Conservation (phyloP, 2,329 filamentous ascomycete genomes). For the Pseudogymnoascus sp. region DNA sequence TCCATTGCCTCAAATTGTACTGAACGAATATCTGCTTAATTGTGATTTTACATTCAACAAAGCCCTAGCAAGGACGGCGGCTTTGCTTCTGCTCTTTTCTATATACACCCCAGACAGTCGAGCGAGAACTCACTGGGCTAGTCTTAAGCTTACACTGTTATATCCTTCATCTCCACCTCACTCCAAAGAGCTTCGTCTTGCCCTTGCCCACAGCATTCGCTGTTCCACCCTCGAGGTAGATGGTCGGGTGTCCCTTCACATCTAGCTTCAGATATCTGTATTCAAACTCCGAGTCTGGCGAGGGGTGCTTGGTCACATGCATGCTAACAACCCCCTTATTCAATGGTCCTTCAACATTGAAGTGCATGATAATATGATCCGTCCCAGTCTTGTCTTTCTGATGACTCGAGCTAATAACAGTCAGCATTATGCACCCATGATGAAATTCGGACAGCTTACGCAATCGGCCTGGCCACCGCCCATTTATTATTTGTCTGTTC, state of each 20-base stretch:
- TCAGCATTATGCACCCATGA: slow-evolving; percentile 28
- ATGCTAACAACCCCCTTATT: slow-evolving; percentile 68
- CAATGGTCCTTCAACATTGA: slow-evolving; percentile 74
- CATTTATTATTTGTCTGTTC: slow-evolving; percentile 77
- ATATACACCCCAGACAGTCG: slow-evolving; percentile 8
- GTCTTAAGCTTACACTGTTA: neutral
- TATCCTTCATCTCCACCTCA: slow-evolving; percentile 18
- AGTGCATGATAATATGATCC: slow-evolving; percentile 78
- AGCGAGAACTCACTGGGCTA: slow-evolving; percentile 4
- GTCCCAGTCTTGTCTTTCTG: slow-evolving; percentile 68
- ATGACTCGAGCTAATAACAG: slow-evolving; percentile 50
- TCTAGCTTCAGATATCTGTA: slow-evolving; percentile 79
- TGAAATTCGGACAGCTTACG: slow-evolving; percentile 38
- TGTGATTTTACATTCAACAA: slow-evolving; percentile 1
- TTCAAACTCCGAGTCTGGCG: slow-evolving; percentile 66
- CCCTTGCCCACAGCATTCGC: slow-evolving; percentile 24
- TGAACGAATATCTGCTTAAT: neutral
- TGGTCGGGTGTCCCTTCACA: slow-evolving; percentile 61
- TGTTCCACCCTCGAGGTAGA: slow-evolving; percentile 57
- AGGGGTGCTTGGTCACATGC: slow-evolving; percentile 66
- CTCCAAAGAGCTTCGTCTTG: slow-evolving; percentile 30
- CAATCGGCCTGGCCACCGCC: slow-evolving; percentile 59
- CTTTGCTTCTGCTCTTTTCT: slow-evolving; percentile 8
- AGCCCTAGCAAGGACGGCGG: neutral
- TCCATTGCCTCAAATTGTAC: neutral